These are phyloP conservation scores for Phoma sp. DNA, from an alignment of 2,329 filamentous ascomycete genomes.

Conservation along the genomic window DNA sequence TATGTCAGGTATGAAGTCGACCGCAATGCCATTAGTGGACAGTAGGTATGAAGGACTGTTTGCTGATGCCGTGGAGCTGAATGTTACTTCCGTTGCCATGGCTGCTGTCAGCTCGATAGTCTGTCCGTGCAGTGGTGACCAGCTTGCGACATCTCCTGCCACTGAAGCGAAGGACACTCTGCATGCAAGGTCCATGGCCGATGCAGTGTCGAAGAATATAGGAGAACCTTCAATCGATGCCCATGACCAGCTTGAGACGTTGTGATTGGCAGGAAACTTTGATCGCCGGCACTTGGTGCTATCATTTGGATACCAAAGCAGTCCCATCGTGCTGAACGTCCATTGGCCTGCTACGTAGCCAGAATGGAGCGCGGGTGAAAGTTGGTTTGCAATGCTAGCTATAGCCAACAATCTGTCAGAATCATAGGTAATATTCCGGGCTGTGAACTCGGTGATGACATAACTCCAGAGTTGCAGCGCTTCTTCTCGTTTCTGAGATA, in stretches of 20 bases:
- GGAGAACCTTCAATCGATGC: conserved; percentile 46
- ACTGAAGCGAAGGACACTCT: conserved; percentile 37
- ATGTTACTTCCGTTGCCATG: conserved; percentile 44
- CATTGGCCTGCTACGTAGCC: conserved; percentile 48
- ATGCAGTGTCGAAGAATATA: conserved; percentile 46
- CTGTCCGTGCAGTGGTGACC: conserved; percentile 43
- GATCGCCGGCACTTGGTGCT: conserved; percentile 36
- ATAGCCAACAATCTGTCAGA: conserved; percentile 43
- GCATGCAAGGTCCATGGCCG: conserved; percentile 48
- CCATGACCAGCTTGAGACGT: conserved; percentile 48
- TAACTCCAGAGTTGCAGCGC: conserved; percentile 46
- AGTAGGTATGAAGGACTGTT: conserved; percentile 33
- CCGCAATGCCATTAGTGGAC: conserved; percentile 36
- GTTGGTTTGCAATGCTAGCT: conserved; percentile 39
- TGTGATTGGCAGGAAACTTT: conserved; percentile 22
- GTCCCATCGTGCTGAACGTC: conserved; percentile 44
- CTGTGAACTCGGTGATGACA: conserved; percentile 46
- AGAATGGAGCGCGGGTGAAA: conserved; percentile 35
- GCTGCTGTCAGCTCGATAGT: conserved; percentile 40
- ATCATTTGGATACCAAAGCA: conserved; percentile 48
- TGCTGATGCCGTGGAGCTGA: conserved; percentile 18
- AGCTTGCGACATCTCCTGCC: conserved; percentile 28
- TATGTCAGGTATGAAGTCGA: conserved; percentile 45
- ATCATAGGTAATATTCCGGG: conserved; percentile 44
- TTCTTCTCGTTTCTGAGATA: conserved; percentile 34